phyloP scores from a whole-genome alignment of 2,329 filamentous ascomycete genomes.

The Botrytis cinerea region DNA sequence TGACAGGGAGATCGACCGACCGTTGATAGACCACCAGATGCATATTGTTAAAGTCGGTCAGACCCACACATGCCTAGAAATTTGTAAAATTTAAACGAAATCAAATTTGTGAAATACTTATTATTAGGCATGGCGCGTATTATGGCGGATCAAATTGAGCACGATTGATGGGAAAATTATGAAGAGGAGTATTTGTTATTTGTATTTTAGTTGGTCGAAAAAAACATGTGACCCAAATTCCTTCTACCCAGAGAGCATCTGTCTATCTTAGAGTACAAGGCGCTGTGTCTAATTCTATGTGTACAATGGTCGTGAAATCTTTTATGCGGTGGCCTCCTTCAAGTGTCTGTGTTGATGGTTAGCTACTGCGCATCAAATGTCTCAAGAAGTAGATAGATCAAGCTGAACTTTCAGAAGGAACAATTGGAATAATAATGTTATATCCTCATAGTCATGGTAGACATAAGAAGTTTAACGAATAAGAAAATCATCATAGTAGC shows the following conservation, averaged over 20 bases:
- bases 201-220: constrained; percentile 27
- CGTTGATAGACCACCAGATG: neutral
- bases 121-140: no score
- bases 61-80: neutral
- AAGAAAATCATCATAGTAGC: constrained; percentile 47
- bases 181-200: constrained; percentile 32
- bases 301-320: constrained; percentile 38
- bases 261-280: constrained; percentile 40
- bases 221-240: constrained; percentile 15
- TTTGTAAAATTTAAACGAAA: constrained; percentile 1
- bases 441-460: constrained; percentile 47
- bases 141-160: neutral
- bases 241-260: constrained; percentile 14
- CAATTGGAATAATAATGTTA: constrained; percentile 79
- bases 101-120: neutral
- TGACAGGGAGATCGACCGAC: neutral
- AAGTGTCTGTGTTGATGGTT: constrained; percentile 55
- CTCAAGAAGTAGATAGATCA: neutral
- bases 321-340: constrained; percentile 69
- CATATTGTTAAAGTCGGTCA: neutral
- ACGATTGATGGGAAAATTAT: neutral
- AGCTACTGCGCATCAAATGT: neutral
- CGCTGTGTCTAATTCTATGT: constrained; percentile 36
- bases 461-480: constrained; percentile 44
- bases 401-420: constrained; percentile 77